Evolutionary conservation across 2,329 filamentous ascomycete species (phyloP).

Genomic region (Neofusicoccum parvum): DNA sequence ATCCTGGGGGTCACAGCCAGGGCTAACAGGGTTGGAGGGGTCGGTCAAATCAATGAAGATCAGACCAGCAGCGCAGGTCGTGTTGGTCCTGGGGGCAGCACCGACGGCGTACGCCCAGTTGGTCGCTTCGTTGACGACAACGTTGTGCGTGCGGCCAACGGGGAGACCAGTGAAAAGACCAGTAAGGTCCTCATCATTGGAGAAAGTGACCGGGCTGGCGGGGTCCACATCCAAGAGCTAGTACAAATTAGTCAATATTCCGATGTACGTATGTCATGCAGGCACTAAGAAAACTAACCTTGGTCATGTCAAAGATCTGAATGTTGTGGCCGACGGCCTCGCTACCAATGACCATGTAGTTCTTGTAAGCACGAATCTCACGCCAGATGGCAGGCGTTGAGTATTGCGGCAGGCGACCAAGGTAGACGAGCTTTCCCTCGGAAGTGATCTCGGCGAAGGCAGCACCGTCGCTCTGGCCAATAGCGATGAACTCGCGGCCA

Average conservation of each 20-base stretch:
- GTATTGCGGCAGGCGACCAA: conserved; percentile 56
- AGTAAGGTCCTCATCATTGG: conserved; percentile 35
- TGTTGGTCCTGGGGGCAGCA: conserved; percentile 33
- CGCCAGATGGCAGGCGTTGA: conserved; percentile 53
- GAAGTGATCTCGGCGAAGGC: conserved; percentile 57
- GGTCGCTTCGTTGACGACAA: conserved; percentile 40
- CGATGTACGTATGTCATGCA: conserved; percentile 2
- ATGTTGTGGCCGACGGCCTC: conserved; percentile 54
- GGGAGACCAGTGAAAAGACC: conserved; percentile 39
- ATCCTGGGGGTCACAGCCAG: conserved; percentile 58
- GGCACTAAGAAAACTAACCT: conserved; percentile 25
- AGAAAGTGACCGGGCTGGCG: conserved; percentile 38
- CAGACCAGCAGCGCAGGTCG: conserved; percentile 54
- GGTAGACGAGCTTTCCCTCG: conserved; percentile 54
- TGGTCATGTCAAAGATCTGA: conserved; percentile 66
- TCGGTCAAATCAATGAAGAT: conserved; percentile 62
- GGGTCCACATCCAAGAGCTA: conserved; percentile 36
- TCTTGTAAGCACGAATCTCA: conserved; percentile 52
- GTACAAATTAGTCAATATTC: not conserved
- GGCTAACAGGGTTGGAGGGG: conserved; percentile 54
- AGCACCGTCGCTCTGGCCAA: conserved; percentile 58
- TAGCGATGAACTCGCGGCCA: conserved; percentile 58
- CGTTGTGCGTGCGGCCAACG: conserved; percentile 40
- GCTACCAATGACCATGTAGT: conserved; percentile 47
- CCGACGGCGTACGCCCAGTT: conserved; percentile 44